These are phyloP conservation scores for Chrysanthemum makinoi DNA, from an alignment of 129 eudicot genomes.

Conservation along the genomic window DNA sequence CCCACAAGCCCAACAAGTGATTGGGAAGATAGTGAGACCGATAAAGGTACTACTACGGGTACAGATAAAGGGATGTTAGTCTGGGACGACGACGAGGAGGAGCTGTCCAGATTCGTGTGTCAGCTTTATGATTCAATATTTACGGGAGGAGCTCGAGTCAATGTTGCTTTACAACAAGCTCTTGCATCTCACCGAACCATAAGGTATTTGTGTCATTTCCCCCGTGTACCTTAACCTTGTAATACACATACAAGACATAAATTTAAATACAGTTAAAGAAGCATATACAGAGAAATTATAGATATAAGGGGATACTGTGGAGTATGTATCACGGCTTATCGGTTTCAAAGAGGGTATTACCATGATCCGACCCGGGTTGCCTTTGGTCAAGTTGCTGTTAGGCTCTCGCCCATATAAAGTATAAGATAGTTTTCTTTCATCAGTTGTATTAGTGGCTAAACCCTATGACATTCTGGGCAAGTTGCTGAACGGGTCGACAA, in stretches of 20 bases:
- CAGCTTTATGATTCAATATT: constrained; percentile 62
- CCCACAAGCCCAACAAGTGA: constrained; percentile 74
- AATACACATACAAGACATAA: neutral
- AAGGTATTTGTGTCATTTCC: constrained; percentile 77
- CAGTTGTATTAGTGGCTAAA: neutral
- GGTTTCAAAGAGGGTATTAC: neutral
- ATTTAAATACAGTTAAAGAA: constrained; percentile 13
- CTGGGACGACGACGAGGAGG: constrained; percentile 88
- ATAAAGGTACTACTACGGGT: constrained; percentile 55
- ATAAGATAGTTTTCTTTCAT: constrained; percentile 11
- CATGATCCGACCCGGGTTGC: neutral
- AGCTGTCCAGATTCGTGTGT: constrained; percentile 65
- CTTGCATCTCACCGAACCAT: constrained; percentile 60
- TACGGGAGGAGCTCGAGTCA: constrained; percentile 60
- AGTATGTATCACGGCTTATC: neutral
- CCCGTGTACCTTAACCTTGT: constrained; percentile 43
- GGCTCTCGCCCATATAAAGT: constrained; percentile 5
- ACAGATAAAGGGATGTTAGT: constrained; percentile 39
- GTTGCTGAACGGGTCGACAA: constrained; percentile 20
- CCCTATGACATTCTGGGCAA: constrained; percentile 9
- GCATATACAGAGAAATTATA: constrained; percentile 15
- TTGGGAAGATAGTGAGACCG: constrained; percentile 95
- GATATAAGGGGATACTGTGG: constrained; percentile 5
- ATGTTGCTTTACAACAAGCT: constrained; percentile 63
- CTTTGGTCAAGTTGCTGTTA: neutral